Evolutionary conservation across 2,329 filamentous ascomycete genomes (phyloP).

Genomic region (Colletotrichum sojae): DNA sequence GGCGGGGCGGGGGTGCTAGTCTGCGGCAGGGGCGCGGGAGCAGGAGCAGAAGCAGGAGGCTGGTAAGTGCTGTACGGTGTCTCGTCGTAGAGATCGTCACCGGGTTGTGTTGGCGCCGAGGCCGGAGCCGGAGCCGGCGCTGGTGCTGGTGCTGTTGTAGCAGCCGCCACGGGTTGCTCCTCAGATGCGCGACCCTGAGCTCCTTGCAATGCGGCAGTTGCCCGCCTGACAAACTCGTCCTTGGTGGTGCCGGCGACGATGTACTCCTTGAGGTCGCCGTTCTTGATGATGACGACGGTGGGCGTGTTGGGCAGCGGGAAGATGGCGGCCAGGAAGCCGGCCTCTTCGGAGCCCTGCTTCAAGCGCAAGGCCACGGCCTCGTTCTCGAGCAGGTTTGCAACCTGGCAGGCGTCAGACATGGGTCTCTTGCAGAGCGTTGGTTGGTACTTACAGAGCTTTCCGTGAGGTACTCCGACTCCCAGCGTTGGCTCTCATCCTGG

Average conservation of each 20-base stretch:
- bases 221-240: conserved; percentile 74
- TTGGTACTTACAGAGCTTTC: conserved; percentile 65
- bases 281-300: conserved; percentile 83
- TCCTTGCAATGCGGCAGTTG: conserved; percentile 56
- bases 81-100: conserved; percentile 23
- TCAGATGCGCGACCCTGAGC: conserved; percentile 19
- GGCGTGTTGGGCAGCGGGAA: conserved; percentile 86
- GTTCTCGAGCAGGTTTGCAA: conserved; percentile 22
- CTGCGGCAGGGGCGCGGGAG: conserved; percentile 33
- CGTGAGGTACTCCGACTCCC: conserved; percentile 79
- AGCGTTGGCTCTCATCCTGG: conserved; percentile 75
- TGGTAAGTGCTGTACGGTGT: conserved; percentile 14
- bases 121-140: neutral
- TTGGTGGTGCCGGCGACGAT: conserved; percentile 74
- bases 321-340: conserved; percentile 84
- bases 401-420: conserved; percentile 11
- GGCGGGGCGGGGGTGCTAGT: conserved; percentile 44
- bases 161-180: neutral
- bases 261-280: conserved; percentile 84
- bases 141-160: conserved; percentile 4
- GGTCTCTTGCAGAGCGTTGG: too few relatives aligned
- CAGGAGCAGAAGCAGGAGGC: neutral
- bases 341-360: conserved; percentile 81
- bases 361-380: conserved; percentile 81
- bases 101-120: neutral